A percentile compares a stretch with the other conserved stretches of the same genome.
Evolutionary conservation across 441 rosid genomes (phyloP).

Genomic region (Populus hybrid): DNA sequence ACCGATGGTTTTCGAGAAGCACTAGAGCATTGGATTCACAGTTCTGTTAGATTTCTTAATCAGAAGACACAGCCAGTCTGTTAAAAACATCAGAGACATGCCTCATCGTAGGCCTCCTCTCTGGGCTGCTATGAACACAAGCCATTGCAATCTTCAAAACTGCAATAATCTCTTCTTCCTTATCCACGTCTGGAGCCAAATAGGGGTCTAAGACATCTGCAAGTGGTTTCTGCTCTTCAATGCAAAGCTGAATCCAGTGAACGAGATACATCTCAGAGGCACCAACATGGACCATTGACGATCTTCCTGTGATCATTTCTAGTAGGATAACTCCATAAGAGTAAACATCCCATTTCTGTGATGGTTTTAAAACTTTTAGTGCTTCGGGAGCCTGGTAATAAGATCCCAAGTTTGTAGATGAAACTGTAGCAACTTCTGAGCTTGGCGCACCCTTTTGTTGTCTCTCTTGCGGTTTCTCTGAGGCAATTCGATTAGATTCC

Average conservation of each 20-base stretch:
- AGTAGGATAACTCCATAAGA: conserved; percentile 86
- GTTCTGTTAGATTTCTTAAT: conserved; percentile 26
- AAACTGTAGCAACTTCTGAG: conserved; percentile 54
- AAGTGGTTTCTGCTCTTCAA: conserved; percentile 85
- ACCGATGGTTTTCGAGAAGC: conserved; percentile 4
- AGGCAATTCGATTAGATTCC: conserved; percentile 55
- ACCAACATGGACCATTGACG: conserved; percentile 56
- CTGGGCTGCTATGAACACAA: conserved; percentile 71
- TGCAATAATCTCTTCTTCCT: conserved; percentile 80
- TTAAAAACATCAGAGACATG: conserved; percentile 59
- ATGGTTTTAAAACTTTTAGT: conserved; percentile 76
- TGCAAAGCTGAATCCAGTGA: conserved; percentile 80
- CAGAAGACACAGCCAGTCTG: conserved; percentile 40
- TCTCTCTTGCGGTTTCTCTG: conserved; percentile 59
- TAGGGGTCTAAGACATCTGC: conserved; percentile 79
- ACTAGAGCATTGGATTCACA: conserved; percentile 5
- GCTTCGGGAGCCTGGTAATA: conserved; percentile 93
- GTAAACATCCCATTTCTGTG: conserved; percentile 98
- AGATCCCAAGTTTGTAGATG: conserved; percentile 52
- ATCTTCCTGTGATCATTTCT: conserved; percentile 74
- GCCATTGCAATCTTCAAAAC: conserved; percentile 81
- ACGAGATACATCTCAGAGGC: conserved; percentile 68
- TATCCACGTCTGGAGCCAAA: conserved; percentile 61
- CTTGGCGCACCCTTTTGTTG: conserved; percentile 53
- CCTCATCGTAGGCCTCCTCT: conserved; percentile 87